A percentile compares a stretch with the other conserved stretches of the same genome.
Conservation (phyloP, 257 asterid genomes). For the Pogostemon cablin region DNA sequence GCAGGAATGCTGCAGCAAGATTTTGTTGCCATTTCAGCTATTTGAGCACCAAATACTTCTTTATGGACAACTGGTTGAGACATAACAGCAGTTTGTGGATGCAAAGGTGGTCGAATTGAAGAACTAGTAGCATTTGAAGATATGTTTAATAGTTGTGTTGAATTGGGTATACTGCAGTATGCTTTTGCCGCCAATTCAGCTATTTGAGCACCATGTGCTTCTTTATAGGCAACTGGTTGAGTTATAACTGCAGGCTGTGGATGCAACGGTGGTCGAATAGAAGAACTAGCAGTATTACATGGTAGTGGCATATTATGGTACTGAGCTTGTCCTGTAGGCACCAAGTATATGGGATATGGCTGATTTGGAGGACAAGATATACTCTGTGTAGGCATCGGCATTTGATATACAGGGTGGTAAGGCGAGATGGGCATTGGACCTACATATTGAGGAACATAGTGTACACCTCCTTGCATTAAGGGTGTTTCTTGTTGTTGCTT, state of each 20-base stretch:
- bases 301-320: conserved; percentile 53
- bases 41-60: conserved; percentile 47
- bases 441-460: conserved; percentile 56
- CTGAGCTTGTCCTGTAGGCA: conserved; percentile 58
- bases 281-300: conserved; percentile 33
- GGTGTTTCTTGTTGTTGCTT: conserved; percentile 56
- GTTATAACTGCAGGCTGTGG: conserved; percentile 43
- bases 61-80: conserved; percentile 43
- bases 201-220: conserved; percentile 41
- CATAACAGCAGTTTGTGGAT: conserved; percentile 45
- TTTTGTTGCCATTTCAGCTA: conserved; percentile 48
- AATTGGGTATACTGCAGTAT: no score
- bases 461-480: conserved; percentile 56
- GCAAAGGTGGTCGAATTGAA: conserved; percentile 51
- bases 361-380: conserved; percentile 51
- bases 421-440: conserved; percentile 53
- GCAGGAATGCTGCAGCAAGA: conserved; percentile 37
- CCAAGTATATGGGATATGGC: conserved; percentile 62
- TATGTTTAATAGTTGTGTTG: no score
- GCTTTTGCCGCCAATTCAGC: background rate
- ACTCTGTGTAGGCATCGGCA: conserved; percentile 59
- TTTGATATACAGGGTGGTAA: conserved; percentile 70
- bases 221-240: conserved; percentile 45
- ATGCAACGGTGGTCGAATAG: conserved; percentile 50
- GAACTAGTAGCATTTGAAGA: conserved; percentile 29